These are phyloP conservation scores for Ustilago crameri DNA, from an alignment of 1,284 basidiomycete genomes.

Conservation along the genomic window DNA sequence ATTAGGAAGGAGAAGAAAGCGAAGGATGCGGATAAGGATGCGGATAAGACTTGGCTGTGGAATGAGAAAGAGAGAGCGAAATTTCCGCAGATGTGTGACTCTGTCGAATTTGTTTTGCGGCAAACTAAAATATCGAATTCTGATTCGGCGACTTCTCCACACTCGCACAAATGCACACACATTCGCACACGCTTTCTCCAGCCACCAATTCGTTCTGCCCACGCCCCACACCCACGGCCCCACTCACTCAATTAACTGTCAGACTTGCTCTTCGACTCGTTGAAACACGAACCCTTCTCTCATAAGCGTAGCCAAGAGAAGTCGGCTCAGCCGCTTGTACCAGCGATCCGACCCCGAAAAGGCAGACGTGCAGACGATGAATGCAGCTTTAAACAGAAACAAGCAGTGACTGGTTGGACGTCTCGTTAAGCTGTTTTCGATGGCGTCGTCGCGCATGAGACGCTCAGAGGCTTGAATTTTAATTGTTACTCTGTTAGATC, in stretches of 20 bases:
- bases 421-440: background rate
- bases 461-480: constrained; percentile 1
- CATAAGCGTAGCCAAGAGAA: too few relatives aligned
- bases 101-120: background rate
- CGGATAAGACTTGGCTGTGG: background rate
- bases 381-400: background rate
- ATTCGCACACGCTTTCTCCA: background rate
- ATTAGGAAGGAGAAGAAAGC: constrained; percentile 2
- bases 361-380: too few relatives aligned
- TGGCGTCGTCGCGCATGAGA: background rate
- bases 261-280: too few relatives aligned
- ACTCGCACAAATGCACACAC: background rate
- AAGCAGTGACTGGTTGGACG: constrained; percentile 8
- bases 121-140: background rate
- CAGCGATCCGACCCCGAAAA: too few relatives aligned
- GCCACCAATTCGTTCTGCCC: too few relatives aligned
- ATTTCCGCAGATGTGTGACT: too few relatives aligned
- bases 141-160: constrained; percentile 14
- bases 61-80: too few relatives aligned
- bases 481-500: too few relatives aligned
- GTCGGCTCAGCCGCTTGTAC: too few relatives aligned
- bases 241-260: too few relatives aligned
- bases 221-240: too few relatives aligned
- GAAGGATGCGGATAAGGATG: background rate
- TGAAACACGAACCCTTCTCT: too few relatives aligned